A percentile compares a stretch with the other conserved stretches of the same genome.
phyloP scores from a whole-genome alignment of 139 green algal genomes.

The Picochlorum costavermella region DNA sequence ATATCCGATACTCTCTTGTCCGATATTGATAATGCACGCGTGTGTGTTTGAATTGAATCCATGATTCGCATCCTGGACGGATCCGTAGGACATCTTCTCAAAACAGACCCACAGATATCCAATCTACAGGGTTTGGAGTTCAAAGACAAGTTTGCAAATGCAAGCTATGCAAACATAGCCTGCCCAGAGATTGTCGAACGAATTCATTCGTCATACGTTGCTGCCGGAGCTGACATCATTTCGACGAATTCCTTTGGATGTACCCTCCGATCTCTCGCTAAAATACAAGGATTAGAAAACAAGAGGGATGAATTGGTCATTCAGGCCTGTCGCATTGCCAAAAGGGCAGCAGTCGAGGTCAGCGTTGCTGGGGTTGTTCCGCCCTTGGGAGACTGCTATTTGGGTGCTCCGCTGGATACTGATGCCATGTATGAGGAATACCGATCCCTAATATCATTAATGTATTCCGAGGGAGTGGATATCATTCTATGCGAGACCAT shows the following conservation, averaged over 20 bases:
- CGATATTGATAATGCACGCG: background rate
- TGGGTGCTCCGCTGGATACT: background rate
- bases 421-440: constrained; percentile 36
- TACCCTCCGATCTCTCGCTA: constrained; percentile 31
- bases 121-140: constrained; percentile 4
- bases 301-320: no score
- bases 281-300: background rate
- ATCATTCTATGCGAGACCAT: constrained; percentile 55
- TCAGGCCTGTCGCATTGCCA: background rate
- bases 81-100: no score
- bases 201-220: constrained; percentile 37
- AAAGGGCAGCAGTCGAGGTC: background rate
- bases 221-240: constrained; percentile 35
- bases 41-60: no score
- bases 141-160: constrained; percentile 36
- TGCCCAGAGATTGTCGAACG: constrained; percentile 24
- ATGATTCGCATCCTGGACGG: no score
- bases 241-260: constrained; percentile 52
- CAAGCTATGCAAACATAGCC: constrained; percentile 33
- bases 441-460: constrained; percentile 13
- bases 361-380: constrained; percentile 16
- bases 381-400: constrained; percentile 27
- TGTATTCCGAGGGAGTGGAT: constrained; percentile 35
- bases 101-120: no score
- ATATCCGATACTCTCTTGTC: background rate